phyloP scores from a whole-genome alignment of 768 basidiomycete genomes.

The Pleurotus sapidus region DNA sequence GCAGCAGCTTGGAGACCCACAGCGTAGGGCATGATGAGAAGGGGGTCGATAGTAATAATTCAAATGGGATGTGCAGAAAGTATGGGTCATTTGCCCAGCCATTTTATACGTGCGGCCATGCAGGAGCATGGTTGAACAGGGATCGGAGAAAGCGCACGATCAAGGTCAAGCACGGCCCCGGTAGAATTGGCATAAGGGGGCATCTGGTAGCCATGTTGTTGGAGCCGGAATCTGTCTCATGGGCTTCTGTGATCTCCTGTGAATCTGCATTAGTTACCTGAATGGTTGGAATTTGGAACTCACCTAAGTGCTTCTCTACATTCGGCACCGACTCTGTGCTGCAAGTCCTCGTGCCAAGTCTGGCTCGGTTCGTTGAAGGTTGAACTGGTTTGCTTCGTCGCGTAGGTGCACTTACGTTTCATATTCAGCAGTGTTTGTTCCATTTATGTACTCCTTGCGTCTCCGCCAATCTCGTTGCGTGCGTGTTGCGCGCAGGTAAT shows the following conservation, averaged over 20 bases:
- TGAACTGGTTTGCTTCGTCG: neutral
- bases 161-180: constrained; percentile 5
- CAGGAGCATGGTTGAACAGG: neutral
- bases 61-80: constrained; percentile 8
- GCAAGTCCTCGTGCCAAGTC: neutral
- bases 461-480: neutral
- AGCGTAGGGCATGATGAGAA: constrained; percentile 48
- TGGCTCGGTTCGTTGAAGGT: neutral
- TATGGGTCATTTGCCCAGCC: constrained; percentile 2
- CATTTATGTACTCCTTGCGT: neutral
- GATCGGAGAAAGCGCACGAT: constrained; percentile 7
- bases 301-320: neutral
- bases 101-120: constrained; percentile 9
- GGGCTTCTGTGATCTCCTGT: constrained; percentile 2
- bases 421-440: neutral
- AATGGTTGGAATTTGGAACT: constrained; percentile 1
- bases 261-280: neutral
- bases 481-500: neutral
- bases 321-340: neutral
- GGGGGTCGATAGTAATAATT: constrained; percentile 23
- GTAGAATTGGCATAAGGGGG: constrained; percentile 1
- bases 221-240: constrained; percentile 5
- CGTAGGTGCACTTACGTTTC: too few species aligned
- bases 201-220: constrained; percentile 5
- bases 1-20: constrained; percentile 48